Evolutionary conservation across 345 rosid genomes (phyloP).

Genomic region (Murraya koenigii): DNA sequence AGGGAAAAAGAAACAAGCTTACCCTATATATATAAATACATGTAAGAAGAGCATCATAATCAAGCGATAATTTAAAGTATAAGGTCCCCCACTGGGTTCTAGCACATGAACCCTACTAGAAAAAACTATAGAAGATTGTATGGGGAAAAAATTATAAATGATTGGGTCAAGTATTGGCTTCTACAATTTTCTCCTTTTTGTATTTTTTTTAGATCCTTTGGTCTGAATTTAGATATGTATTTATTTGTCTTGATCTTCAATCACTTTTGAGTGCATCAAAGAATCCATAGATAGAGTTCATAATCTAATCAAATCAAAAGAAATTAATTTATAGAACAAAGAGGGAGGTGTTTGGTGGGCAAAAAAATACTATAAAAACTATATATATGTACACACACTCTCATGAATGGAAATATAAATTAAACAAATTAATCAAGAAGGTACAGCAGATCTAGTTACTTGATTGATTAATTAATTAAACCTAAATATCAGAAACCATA

Average conservation of each 20-base stretch:
- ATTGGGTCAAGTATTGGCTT: background rate
- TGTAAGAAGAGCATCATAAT: background rate
- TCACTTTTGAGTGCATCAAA: constrained; percentile 2
- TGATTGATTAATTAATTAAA: background rate
- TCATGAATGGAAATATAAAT: background rate
- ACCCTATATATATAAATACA: too few relatives aligned
- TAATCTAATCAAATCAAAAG: background rate
- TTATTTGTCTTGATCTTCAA: background rate
- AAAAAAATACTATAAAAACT: background rate
- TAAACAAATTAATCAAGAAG: background rate
- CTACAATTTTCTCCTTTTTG: background rate
- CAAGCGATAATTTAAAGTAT: constrained; percentile 5
- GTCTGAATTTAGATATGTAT: background rate
- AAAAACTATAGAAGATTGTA: background rate
- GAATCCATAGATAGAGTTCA: background rate
- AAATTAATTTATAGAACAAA: background rate
- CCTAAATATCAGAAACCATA: constrained; percentile 9
- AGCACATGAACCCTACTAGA: background rate
- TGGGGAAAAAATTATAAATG: background rate
- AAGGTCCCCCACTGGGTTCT: constrained; percentile 7
- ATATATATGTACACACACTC: too few relatives aligned
- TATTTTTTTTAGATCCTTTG: background rate
- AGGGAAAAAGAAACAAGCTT: too few relatives aligned
- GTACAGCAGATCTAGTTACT: background rate
- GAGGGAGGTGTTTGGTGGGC: too few relatives aligned